Evolutionary conservation across 345 rosid genomes (phyloP).

Genomic region (Citrus mangshanensis): DNA sequence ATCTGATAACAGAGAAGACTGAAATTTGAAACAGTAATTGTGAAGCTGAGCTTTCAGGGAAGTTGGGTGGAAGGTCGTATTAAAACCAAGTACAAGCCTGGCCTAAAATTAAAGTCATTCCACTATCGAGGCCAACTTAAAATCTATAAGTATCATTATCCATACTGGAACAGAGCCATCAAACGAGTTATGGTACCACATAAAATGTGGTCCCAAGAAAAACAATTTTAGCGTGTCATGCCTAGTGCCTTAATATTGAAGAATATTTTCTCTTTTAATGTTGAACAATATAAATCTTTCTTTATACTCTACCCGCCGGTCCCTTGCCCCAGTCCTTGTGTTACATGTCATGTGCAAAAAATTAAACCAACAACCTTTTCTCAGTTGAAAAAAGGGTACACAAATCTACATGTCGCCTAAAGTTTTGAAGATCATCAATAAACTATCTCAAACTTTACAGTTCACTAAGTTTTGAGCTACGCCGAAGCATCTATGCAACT

Average conservation of each 20-base stretch:
- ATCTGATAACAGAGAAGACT: background rate
- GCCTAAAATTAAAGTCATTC: background rate
- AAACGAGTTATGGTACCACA: background rate
- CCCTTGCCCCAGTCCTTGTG: too few species aligned
- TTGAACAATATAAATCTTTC: background rate
- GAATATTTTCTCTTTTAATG: background rate
- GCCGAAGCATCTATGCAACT: background rate
- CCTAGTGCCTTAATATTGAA: background rate
- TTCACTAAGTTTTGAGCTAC: background rate
- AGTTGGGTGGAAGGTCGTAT: background rate
- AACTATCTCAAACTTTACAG: background rate
- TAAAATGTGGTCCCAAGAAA: background rate
- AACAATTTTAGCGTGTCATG: background rate
- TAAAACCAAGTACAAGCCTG: background rate
- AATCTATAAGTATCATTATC: background rate
- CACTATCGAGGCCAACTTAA: background rate
- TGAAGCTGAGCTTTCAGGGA: background rate
- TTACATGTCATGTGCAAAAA: background rate
- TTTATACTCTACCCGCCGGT: background rate
- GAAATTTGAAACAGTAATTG: background rate
- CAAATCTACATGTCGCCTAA: background rate
- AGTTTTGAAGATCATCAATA: background rate
- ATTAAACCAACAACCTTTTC: background rate
- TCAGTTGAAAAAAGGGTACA: background rate
- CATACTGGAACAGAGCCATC: background rate